Evolutionary conservation across 2,329 filamentous ascomycete species (phyloP), one percentile per base, ranked within the genome.

Genomic region (Amauroascus niger): DNA sequence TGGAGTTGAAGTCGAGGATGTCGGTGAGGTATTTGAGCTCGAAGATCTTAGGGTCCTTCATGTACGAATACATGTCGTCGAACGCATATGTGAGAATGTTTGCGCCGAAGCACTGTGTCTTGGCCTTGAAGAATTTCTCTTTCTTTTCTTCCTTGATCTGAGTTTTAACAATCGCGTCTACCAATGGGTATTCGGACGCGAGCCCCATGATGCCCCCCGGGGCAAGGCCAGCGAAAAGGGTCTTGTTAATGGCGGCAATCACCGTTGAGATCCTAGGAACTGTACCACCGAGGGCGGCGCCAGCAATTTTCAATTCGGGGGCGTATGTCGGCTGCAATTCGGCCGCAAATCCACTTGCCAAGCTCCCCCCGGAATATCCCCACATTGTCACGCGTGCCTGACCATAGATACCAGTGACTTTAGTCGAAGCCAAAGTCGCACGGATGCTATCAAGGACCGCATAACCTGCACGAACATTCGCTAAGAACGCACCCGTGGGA

Each of bases 341-440:
- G 13, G 73, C 71, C 0, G 77, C 77, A 65, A 71, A 76, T 22
- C 74, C 74, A 13, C 64, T 72, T 0, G 76, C 75, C 6, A 80
- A 57, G 1, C 73, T 72, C 3, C 79, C 79, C 2, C 79, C 79
- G 0, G 75, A 79, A 60, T 80, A 81, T 0, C 79, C 79, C 76
- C 76, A 80, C 52, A 79, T 63, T 1, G 72, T 69, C 40, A 73
- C 62, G 3, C 58, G 64, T 0, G 72, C 64, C 13, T 65, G 60
- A 5, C 57, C 39, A 8, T 61, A 58, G 50, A 75, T 60, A 1
- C 65, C 63, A 3, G 71, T 63, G 44, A 63, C 57, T 7, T 56
- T 24, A 0, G 44, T 55, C 1, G 62, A 65, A 3, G 61, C 56
- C 11, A 73, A 57, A 0, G 71, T 67, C 3, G 73, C 73, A 9